A percentile compares a stretch with the other conserved stretches of the same genome.
phyloP scores from a whole-genome alignment of 1,284 basidiomycete species.

The Ganoderma lucidum region DNA sequence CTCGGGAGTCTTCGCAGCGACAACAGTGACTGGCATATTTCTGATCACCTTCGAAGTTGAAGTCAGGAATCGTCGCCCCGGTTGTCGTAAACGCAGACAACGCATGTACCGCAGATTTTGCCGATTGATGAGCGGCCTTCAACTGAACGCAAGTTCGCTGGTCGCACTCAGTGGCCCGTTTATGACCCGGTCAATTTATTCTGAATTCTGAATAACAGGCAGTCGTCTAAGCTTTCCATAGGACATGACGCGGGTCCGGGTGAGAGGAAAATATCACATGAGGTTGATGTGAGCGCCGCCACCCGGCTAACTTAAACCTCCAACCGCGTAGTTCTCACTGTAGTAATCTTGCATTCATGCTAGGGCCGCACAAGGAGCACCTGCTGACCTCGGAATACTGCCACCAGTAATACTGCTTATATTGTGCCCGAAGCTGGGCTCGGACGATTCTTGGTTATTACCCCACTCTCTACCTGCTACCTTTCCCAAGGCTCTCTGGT shows the following conservation, averaged over 20 bases:
- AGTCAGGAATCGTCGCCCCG: neutral
- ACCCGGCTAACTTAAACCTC: too few relatives aligned
- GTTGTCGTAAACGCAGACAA: neutral
- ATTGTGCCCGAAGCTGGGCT: slow-evolving; percentile 4
- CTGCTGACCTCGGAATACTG: neutral
- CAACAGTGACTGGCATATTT: slow-evolving; percentile 41
- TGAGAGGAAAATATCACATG: slow-evolving; percentile 14
- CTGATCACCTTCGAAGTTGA: neutral
- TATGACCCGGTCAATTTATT: too few relatives aligned
- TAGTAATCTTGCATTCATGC: neutral
- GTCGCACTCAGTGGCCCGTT: too few relatives aligned
- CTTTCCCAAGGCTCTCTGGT: too few relatives aligned
- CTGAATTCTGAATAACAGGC: neutral
- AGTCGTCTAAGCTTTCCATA: neutral
- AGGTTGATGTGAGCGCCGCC: neutral
- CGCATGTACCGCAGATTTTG: neutral
- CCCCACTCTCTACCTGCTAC: neutral
- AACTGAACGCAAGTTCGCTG: too few relatives aligned
- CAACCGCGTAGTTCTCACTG: too few relatives aligned
- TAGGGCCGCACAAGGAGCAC: neutral
- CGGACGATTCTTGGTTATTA: slow-evolving; percentile 10
- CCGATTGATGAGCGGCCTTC: too few relatives aligned
- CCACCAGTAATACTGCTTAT: neutral
- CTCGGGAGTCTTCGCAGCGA: slow-evolving; percentile 34
- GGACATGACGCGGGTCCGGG: neutral